Percentiles rank a stretch among this genome's conserved stretches.
These are phyloP conservation scores for Brassica incana DNA, from an alignment of 345 rosid species.

Conservation along the genomic window DNA sequence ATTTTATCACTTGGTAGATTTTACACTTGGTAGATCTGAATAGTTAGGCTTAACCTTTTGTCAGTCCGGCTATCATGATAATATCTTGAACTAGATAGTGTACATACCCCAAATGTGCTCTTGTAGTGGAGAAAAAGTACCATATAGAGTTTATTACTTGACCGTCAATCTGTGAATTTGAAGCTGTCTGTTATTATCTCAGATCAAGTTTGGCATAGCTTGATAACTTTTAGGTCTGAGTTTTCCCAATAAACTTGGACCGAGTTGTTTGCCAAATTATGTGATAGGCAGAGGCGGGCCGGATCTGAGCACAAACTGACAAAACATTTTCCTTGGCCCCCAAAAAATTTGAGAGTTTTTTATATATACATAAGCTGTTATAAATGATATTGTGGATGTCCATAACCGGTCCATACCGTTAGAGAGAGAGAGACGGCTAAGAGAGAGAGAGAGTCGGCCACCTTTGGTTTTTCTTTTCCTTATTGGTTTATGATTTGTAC, in stretches of 20 bases:
- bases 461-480: no score
- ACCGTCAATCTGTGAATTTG: background rate
- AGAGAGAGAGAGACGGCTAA: no score
- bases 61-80: background rate
- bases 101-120: background rate
- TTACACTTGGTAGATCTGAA: background rate
- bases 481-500: no score
- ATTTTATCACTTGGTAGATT: background rate
- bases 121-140: background rate
- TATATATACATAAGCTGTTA: no score
- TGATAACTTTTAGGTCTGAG: background rate
- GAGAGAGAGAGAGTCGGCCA: no score
- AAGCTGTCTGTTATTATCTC: background rate
- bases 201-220: background rate
- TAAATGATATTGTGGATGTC: no score
- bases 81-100: constrained; percentile 15
- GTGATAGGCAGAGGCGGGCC: background rate
- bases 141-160: constrained; percentile 5
- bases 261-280: background rate
- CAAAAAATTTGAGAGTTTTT: no score
- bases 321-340: no score
- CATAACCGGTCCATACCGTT: no score
- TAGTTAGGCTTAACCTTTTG: background rate
- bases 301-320: no score
- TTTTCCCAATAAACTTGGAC: background rate